Evolutionary conservation across 2,329 filamentous ascomycete genomes (phyloP).

Genomic region (Fusarium napiforme): DNA sequence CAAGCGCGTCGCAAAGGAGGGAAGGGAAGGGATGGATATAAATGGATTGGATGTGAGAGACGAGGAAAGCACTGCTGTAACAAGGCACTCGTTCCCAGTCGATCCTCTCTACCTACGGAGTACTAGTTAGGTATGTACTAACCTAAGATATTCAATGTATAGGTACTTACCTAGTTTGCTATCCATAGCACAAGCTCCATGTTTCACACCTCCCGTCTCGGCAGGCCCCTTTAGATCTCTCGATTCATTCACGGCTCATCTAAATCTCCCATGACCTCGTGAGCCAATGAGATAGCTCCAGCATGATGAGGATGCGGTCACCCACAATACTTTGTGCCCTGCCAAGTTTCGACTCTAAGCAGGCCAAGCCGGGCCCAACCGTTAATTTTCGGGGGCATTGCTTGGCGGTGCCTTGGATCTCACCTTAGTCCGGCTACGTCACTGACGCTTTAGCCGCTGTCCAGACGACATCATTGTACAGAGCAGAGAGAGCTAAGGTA

Average conservation of each 20-base stretch:
- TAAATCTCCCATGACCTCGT: neutral
- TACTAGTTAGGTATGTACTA: too few relatives aligned
- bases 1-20: neutral
- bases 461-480: conserved; percentile 16
- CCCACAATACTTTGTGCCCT: conserved; percentile 6
- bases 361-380: conserved; percentile 35
- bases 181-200: neutral
- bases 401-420: conserved; percentile 27
- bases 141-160: neutral
- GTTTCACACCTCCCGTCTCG: conserved; percentile 6
- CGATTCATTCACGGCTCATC: neutral
- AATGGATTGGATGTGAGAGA: neutral
- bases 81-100: neutral
- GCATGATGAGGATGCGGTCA: conserved; percentile 26
- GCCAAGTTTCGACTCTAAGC: conserved; percentile 26
- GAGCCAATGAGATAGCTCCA: conserved; percentile 13
- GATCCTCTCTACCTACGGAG: neutral
- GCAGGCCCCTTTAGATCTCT: neutral
- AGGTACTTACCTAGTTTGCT: neutral
- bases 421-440: conserved; percentile 21
- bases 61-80: neutral
- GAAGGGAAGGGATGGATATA: neutral
- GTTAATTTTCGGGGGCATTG: conserved; percentile 30
- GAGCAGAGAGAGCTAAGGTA: neutral
- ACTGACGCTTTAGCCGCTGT: conserved; percentile 1